Evolutionary conservation across 805 yeast species (phyloP), one percentile per base, ranked within the genome.

Genomic region (Nakazawaea ambrosiae): DNA sequence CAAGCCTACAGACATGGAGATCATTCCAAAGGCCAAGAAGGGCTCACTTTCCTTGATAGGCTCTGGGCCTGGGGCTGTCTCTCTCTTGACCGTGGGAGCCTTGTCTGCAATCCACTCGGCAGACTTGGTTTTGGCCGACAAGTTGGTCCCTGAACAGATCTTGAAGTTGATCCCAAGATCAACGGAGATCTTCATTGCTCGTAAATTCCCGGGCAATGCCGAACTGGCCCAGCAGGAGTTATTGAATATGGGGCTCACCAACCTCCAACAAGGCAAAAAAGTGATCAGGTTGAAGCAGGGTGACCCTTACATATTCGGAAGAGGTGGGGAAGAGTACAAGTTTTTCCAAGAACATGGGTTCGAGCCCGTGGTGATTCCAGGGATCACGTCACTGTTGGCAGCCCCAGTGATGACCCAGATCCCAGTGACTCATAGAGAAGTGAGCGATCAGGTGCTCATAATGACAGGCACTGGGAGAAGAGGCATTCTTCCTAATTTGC

Each of bases 121-220:
- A 0, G 96, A 90, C 55, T 60, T 85, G 40, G 71, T 90, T 3
- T 63, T 90, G 29, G 94, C 97, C 1, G 97, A 90, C 55, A 90
- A 90, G 53, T 68, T 90, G 19, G 97, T 90, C 0, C 97, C 97
- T 3, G 84, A 82, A 48, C 81, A 80, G 48, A 94, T 90, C 1
- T 62, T 90, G 25, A 85, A 81, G 31, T 60, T 89, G 15, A 80
- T 90, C n/a, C 97, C 97, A 0, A 55, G 70, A 22, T 66, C 68
- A 22, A 84, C 94, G 1, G 80, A 78, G 31, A 65, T 81, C 4
- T 87, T 83, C 54, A 88, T 90, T 42, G 97, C 97, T 2, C 71
- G 87, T 28, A 90, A 90, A 57, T 90, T 88, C 61, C 97, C 97
- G 2, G 97, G 97, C 1, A 90, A 90, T 55, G 97, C 97, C 1